Conservation (phyloP, 2,329 filamentous ascomycete species). For the Periglandula ipomoeae region DNA sequence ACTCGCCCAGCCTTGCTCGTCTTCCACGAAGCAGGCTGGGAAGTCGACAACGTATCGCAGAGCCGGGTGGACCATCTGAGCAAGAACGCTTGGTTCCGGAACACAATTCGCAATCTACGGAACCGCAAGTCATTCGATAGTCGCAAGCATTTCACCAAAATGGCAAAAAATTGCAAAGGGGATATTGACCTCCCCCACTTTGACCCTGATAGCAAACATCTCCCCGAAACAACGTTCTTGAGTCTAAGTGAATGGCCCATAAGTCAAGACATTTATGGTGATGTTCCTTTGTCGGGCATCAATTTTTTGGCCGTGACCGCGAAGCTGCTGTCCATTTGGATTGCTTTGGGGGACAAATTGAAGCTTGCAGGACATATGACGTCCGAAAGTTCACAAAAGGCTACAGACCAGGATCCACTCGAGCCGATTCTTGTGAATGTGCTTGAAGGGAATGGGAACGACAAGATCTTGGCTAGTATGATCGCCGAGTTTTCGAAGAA, state of each 20-base stretch:
- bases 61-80: background rate
- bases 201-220: background rate
- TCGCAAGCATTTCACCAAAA: slow-evolving; percentile 1
- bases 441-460: background rate
- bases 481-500: slow-evolving; percentile 1
- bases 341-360: background rate
- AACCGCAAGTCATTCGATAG: background rate
- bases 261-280: background rate
- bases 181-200: background rate
- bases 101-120: background rate
- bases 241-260: background rate
- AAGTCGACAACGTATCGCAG: background rate
- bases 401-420: background rate
- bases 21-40: slow-evolving; percentile 2
- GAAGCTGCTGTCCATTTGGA: background rate
- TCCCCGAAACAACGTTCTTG: background rate
- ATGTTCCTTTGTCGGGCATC: background rate
- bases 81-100: background rate
- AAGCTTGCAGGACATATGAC: background rate
- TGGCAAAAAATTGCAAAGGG: background rate
- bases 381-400: background rate
- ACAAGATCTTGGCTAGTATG: background rate
- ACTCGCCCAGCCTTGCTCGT: slow-evolving; percentile 7
- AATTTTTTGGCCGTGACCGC: slow-evolving; percentile 1
- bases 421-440: background rate